These are phyloP conservation scores for Rhizopogon vinicolor DNA, from an alignment of 768 basidiomycete species.

Conservation along the genomic window DNA sequence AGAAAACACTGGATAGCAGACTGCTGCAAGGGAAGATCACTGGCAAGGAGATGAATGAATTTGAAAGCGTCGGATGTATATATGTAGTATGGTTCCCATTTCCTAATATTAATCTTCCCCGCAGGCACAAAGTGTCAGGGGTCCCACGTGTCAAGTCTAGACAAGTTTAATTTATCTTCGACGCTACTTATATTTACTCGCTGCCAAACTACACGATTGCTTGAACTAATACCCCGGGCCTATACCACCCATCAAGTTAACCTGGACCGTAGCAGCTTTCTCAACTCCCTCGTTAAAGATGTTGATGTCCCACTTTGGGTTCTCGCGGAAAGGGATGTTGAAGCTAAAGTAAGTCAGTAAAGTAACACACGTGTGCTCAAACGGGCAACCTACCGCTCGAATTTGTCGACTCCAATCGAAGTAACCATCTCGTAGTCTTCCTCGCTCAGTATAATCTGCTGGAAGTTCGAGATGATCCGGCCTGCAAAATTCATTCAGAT, in stretches of 20 bases:
- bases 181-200: no score
- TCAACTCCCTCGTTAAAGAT: conserved; percentile 65
- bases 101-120: conserved; percentile 16
- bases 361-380: neutral
- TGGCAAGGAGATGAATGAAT: neutral
- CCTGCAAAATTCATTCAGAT: conserved; percentile 20
- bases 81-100: conserved; percentile 7
- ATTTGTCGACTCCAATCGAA: conserved; percentile 34
- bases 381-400: conserved; percentile 23
- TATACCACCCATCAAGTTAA: conserved; percentile 25
- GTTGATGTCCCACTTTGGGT: conserved; percentile 66
- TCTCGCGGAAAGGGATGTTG: conserved; percentile 63
- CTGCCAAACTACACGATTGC: neutral
- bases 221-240: neutral
- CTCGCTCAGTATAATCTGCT: conserved; percentile 62
- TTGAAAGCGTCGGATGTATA: neutral
- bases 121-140: conserved; percentile 5
- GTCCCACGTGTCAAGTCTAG: no score
- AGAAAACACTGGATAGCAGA: neutral
- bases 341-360: conserved; percentile 14
- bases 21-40: neutral
- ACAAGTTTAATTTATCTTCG: no score
- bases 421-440: conserved; percentile 58
- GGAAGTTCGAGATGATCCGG: conserved; percentile 73
- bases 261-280: conserved; percentile 25